These are phyloP conservation scores for Rhizopus microsporus DNA, from an alignment of 371 early-diverging fungal genomes.

Conservation along the genomic window DNA sequence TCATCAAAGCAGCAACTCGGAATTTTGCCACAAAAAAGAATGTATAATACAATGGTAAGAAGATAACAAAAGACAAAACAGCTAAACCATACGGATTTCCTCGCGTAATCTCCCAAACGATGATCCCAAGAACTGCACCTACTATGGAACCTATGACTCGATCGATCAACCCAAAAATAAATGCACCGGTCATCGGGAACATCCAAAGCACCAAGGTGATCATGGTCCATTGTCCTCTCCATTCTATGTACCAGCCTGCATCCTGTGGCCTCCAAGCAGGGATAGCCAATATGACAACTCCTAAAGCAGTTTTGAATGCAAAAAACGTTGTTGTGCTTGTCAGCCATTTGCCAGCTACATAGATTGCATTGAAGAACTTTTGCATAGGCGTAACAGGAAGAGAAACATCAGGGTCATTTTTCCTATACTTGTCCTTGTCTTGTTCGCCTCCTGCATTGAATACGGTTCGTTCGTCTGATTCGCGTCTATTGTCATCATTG, in stretches of 20 bases:
- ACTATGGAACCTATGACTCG: slow-evolving; percentile 35
- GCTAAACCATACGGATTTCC: slow-evolving; percentile 46
- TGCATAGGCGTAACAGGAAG: slow-evolving; percentile 31
- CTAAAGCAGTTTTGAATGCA: slow-evolving; percentile 42
- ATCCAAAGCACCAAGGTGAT: slow-evolving; percentile 46
- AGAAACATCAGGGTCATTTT: slow-evolving; percentile 43
- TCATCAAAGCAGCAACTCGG: slow-evolving; percentile 32
- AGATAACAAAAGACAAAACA: slow-evolving; percentile 30
- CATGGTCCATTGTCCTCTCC: slow-evolving; percentile 50
- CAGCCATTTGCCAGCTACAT: slow-evolving; percentile 27
- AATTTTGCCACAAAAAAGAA: slow-evolving; percentile 31
- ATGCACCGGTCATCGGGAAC: slow-evolving; percentile 39
- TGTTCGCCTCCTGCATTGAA: slow-evolving; percentile 1
- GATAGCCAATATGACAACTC: slow-evolving; percentile 35
- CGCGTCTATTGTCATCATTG: neutral
- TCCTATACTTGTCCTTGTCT: neutral
- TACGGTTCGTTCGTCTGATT: neutral
- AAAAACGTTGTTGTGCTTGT: slow-evolving; percentile 27
- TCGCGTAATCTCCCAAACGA: slow-evolving; percentile 46
- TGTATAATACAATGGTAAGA: slow-evolving; percentile 31
- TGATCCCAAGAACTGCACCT: slow-evolving; percentile 38
- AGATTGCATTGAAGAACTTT: slow-evolving; percentile 26
- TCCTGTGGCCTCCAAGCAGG: slow-evolving; percentile 31
- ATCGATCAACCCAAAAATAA: slow-evolving; percentile 35
- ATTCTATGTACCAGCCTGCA: slow-evolving; percentile 35